A percentile compares a stretch with the other conserved stretches of the same genome.
phyloP scores from a whole-genome alignment of 139 green algal species.

The Raphidocelis subcapitata region DNA sequence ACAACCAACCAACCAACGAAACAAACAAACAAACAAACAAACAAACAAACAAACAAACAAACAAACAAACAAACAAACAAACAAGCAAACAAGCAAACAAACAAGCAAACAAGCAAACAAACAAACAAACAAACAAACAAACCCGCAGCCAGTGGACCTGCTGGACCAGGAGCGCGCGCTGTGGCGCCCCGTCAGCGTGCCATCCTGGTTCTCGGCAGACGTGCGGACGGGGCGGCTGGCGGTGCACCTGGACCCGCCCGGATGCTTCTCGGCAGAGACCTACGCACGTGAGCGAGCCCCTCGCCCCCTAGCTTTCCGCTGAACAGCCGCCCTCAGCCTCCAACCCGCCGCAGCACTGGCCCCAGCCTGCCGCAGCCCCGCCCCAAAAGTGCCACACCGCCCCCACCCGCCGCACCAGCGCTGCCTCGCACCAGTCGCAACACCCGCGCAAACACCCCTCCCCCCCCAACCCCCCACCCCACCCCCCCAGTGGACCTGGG shows the following conservation, averaged over 20 bases:
- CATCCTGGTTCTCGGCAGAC: constrained; percentile 82
- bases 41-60: background rate
- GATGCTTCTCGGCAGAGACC: constrained; percentile 80
- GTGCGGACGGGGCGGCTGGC: constrained; percentile 64
- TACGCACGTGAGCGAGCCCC: constrained; percentile 57
- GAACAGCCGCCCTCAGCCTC: too few relatives aligned
- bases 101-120: background rate
- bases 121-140: background rate
- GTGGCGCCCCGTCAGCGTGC: constrained; percentile 64
- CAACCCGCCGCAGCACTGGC: too few relatives aligned
- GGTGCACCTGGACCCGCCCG: constrained; percentile 69
- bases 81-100: background rate
- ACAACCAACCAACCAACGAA: background rate
- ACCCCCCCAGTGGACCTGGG: constrained; percentile 14
- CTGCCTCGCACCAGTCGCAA: too few relatives aligned
- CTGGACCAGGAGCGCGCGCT: constrained; percentile 46
- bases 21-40: background rate
- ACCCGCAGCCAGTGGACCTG: constrained; percentile 44
- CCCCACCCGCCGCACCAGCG: too few relatives aligned
- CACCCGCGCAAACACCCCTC: too few relatives aligned
- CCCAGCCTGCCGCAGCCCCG: too few relatives aligned
- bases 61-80: background rate
- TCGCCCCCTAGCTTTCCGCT: too few relatives aligned
- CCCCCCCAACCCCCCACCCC: too few relatives aligned
- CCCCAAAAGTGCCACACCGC: too few relatives aligned